Conservation (phyloP, 495 filamentous ascomycete genomes). For the Articulospora tetracladia region DNA sequence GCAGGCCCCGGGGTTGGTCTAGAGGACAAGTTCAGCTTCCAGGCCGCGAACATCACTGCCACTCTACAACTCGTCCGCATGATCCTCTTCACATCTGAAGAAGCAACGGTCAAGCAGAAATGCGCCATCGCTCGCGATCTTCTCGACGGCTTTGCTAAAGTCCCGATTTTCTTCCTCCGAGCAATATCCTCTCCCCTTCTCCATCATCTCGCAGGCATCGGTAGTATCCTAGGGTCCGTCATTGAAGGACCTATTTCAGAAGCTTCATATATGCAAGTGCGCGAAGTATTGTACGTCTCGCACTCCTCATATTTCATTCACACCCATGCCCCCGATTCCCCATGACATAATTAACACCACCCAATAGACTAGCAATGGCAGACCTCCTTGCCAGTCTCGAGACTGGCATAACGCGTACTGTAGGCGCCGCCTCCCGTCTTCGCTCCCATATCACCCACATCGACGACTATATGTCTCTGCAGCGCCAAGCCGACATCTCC, state of each 20-base stretch:
- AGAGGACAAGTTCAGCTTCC: constrained; percentile 43
- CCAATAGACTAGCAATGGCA: constrained; percentile 37
- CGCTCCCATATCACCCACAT: constrained; percentile 41
- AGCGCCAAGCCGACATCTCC: constrained; percentile 15
- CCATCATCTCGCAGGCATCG: constrained; percentile 45
- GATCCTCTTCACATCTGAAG: constrained; percentile 39
- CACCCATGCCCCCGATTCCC: too few relatives aligned
- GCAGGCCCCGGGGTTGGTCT: constrained; percentile 20
- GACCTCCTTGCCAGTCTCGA: constrained; percentile 44
- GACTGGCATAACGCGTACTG: constrained; percentile 33
- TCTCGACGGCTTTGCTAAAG: constrained; percentile 39
- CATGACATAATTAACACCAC: neutral
- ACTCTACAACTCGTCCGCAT: constrained; percentile 48
- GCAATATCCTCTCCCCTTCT: constrained; percentile 48
- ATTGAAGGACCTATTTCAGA: constrained; percentile 46
- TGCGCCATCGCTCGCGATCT: constrained; percentile 45
- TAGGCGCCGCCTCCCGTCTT: constrained; percentile 37
- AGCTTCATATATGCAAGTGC: constrained; percentile 38
- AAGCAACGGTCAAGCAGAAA: constrained; percentile 38
- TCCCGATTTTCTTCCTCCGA: constrained; percentile 40
- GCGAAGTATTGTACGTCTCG: constrained; percentile 31
- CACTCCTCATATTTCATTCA: too few relatives aligned
- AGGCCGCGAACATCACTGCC: constrained; percentile 50
- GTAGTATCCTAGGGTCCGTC: constrained; percentile 42
- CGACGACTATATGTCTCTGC: constrained; percentile 43